A percentile compares a stretch with the other conserved stretches of the same genome.
These are phyloP conservation scores for Globisporangium middletonii DNA, from an alignment of 352 stramenopile genomes.

Conservation along the genomic window DNA sequence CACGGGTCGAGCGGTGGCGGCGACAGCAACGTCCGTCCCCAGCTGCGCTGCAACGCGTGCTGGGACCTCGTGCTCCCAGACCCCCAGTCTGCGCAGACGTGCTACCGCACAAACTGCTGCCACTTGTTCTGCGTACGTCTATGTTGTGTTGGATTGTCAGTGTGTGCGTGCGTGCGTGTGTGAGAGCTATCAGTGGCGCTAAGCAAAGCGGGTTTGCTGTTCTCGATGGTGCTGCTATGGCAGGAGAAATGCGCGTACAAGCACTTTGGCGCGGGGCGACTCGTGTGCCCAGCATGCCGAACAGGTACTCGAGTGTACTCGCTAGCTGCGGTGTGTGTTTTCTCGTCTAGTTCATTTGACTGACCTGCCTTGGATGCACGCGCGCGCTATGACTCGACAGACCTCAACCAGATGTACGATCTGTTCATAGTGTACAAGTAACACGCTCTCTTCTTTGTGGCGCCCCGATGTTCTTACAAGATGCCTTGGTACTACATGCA, in stretches of 20 bases:
- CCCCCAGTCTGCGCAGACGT: conserved; percentile 61
- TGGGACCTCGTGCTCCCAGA: conserved; percentile 66
- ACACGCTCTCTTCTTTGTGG: neutral
- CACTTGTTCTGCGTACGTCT: conserved; percentile 66
- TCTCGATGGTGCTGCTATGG: neutral
- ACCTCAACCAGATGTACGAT: conserved; percentile 48
- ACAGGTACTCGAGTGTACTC: conserved; percentile 22
- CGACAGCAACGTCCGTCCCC: conserved; percentile 29
- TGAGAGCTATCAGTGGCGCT: neutral
- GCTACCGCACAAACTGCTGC: conserved; percentile 70
- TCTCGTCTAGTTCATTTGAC: too few species aligned
- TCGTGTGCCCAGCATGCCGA: conserved; percentile 57
- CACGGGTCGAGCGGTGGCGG: conserved; percentile 1
- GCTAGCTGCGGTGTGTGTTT: too few species aligned
- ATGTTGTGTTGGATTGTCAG: neutral
- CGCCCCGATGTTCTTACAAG: neutral
- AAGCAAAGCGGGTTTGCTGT: too few species aligned
- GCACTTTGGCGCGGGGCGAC: conserved; percentile 55
- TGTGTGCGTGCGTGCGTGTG: neutral
- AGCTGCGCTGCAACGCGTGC: conserved; percentile 71
- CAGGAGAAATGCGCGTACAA: conserved; percentile 87
- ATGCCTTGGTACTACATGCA: neutral
- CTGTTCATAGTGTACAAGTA: neutral
- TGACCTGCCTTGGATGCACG: too few species aligned
- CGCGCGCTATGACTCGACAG: conserved; percentile 10